These are phyloP conservation scores for Allantophomopsis cytisporea DNA, from an alignment of 2,329 filamentous ascomycete species.

Conservation along the genomic window DNA sequence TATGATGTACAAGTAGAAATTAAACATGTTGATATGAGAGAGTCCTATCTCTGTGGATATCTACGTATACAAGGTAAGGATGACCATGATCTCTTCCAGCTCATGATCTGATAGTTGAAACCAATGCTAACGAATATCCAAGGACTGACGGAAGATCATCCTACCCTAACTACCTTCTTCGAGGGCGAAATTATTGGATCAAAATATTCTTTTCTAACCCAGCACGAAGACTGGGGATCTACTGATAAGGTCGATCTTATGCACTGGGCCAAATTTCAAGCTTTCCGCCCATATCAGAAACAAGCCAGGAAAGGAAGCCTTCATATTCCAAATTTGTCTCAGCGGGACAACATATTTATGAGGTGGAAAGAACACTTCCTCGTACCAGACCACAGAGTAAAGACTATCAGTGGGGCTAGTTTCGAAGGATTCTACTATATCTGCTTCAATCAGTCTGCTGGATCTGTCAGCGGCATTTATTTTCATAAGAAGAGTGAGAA, in stretches of 20 bases:
- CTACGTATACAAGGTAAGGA: slow-evolving; percentile 78
- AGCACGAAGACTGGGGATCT: slow-evolving; percentile 82
- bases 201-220: slow-evolving; percentile 88
- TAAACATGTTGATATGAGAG: slow-evolving; percentile 87
- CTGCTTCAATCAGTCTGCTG: slow-evolving; percentile 87
- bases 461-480: slow-evolving; percentile 85
- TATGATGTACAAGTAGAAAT: slow-evolving; percentile 97
- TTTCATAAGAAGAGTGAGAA: slow-evolving; percentile 98
- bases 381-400: slow-evolving; percentile 85
- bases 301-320: slow-evolving; percentile 42
- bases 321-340: slow-evolving; percentile 55
- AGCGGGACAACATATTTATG: slow-evolving; percentile 91
- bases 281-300: slow-evolving; percentile 64
- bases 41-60: slow-evolving; percentile 92
- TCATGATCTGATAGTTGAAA: no score
- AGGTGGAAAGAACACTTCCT: slow-evolving; percentile 98
- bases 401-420: slow-evolving; percentile 83
- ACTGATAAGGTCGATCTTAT: slow-evolving; percentile 82
- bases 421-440: slow-evolving; percentile 99
- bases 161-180: slow-evolving; percentile 95
- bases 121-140: background rate
- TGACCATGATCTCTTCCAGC: background rate
- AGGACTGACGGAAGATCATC: slow-evolving; percentile 92
- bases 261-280: slow-evolving; percentile 84
- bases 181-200: slow-evolving; percentile 95